Evolutionary conservation across 257 asterid genomes (phyloP), one percentile per base, ranked within the genome.

Genomic region (Scutellaria minor): DNA sequence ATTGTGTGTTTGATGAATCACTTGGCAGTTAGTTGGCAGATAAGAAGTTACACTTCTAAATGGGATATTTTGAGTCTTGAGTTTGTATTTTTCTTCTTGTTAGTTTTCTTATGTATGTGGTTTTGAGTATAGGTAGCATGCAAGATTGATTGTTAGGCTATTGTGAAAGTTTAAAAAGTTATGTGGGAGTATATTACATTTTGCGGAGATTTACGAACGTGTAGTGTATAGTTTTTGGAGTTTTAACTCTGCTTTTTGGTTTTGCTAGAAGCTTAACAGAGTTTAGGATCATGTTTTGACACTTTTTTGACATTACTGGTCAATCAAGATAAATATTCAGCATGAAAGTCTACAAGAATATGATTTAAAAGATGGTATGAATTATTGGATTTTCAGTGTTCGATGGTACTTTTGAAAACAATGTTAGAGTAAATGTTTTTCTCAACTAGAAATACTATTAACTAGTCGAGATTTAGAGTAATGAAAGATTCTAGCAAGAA

Each of bases 211-310:
- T 12, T 41, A 12, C 40, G 40, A 70, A 59, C 27, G 44, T 59
- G 51, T 10, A 12, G 5, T 31, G 40, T 1, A 0, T 6, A n/a
- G 50, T 31, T 22, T 6, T 48, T 64, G 24, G 12, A 53, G 44
- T 9, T 35, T 74, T 18, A 10, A 14, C 31, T 14, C 3, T 46
- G 18, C 14, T 47, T 35, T 13, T 66, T 11, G 55, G 18, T 66
- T 56, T 7, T 8, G 13, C 42, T 9, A 11, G 72, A 52, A 35
- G 46, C 37, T 58, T 75, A 45, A 31, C 20, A 57, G 44, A 66
- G 9, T 57, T 6, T 12, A 53, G 6, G 40, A 64, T 15, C 47
- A 6, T 54, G 50, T 20, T 4, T 11, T 24, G 46, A 44, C 41
- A 39, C 42, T 52, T 51, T 15, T 64, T 22, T 41, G 7, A 42